Evolutionary conservation across 1,284 basidiomycete species (phyloP).

Genomic region (Fomitopsis schrenkii): DNA sequence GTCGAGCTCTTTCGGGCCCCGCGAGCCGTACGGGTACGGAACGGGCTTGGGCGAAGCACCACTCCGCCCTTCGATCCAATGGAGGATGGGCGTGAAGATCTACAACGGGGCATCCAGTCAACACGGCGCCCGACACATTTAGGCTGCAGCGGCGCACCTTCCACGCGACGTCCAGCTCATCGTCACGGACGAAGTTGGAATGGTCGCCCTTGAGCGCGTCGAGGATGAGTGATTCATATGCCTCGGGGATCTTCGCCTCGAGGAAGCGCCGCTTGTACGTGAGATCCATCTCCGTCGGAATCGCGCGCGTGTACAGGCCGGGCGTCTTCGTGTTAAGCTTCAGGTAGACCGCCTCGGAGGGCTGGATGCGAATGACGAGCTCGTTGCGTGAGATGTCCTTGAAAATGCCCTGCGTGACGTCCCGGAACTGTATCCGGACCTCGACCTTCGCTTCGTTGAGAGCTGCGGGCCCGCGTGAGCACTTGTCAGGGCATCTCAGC

Average conservation of each 20-base stretch:
- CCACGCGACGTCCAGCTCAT: constrained; percentile 95
- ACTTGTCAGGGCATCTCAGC: not conserved
- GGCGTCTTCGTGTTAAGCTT: constrained; percentile 95
- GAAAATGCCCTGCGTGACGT: constrained; percentile 94
- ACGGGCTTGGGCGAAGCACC: constrained; percentile 67
- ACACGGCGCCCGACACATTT: too few relatives aligned
- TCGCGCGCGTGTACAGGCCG: constrained; percentile 82
- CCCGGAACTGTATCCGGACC: constrained; percentile 94
- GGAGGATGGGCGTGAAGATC: constrained; percentile 94
- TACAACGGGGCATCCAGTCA: constrained; percentile 22
- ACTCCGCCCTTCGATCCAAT: constrained; percentile 85
- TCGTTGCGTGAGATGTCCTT: constrained; percentile 93
- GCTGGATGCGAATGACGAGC: constrained; percentile 93
- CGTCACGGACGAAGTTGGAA: constrained; percentile 92
- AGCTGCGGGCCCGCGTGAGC: constrained; percentile 42
- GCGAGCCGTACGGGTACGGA: constrained; percentile 86
- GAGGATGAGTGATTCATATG: constrained; percentile 89
- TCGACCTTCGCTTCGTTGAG: constrained; percentile 97
- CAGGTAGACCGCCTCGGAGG: constrained; percentile 90
- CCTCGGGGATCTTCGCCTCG: constrained; percentile 88
- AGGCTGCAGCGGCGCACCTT: constrained; percentile 52
- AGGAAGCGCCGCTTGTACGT: constrained; percentile 94
- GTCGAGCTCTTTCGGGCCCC: constrained; percentile 85
- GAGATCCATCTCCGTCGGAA: constrained; percentile 95
- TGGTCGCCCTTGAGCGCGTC: constrained; percentile 88